Evolutionary conservation across 495 filamentous ascomycete genomes (phyloP), one percentile per base, ranked within the genome.

Genomic region (Hypoxylon lenormandii): DNA sequence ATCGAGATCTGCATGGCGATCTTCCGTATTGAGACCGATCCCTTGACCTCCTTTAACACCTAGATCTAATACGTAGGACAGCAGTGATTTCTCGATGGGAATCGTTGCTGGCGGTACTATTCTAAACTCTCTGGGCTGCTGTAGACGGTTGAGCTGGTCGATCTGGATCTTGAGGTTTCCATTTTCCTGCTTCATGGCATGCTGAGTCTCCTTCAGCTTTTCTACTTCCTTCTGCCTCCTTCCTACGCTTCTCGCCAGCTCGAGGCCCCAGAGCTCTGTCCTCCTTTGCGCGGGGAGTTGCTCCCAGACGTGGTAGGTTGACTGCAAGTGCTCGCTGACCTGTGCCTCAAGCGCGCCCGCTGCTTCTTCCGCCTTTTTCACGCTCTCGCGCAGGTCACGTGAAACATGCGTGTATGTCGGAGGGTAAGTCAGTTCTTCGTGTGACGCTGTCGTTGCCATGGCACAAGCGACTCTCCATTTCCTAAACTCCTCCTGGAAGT

Each of bases 221-320:
- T 87, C 82, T n/a, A 87, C 82, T 66, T 88, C 85, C 56, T 91
- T 88, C 38, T 86, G 80, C 58, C 90, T 89, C n/a, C 86, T 82
- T 7, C 86, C 87, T 48, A 90, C 89, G 28, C 90, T 86, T 37
- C 92, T 87, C 1, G 89, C 88, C 38, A 92, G 83, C 72, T 94
- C 92, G n/a, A 94, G 79, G 28, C 83, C 86, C 93, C 93, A 97
- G 3, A 86, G 75, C 36, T 92, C 87, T 28, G 83, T 81, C 33
- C 84, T 84, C 38, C 87, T 79, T 15, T 85, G 81, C 7, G 79
- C 75, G 1, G 88, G 66, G 1, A 93, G 80, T 1, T 75, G 76
- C 16, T 81, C 83, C 92, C 92, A 97, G 38, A 91, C 86, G 16
- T 84, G 82, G 74, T 85, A 96, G 2, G 91, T 86, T 11, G 86